Evolutionary conservation across 2,329 filamentous ascomycete species (phyloP).

Genomic region (Pseudocercospora fuligena): DNA sequence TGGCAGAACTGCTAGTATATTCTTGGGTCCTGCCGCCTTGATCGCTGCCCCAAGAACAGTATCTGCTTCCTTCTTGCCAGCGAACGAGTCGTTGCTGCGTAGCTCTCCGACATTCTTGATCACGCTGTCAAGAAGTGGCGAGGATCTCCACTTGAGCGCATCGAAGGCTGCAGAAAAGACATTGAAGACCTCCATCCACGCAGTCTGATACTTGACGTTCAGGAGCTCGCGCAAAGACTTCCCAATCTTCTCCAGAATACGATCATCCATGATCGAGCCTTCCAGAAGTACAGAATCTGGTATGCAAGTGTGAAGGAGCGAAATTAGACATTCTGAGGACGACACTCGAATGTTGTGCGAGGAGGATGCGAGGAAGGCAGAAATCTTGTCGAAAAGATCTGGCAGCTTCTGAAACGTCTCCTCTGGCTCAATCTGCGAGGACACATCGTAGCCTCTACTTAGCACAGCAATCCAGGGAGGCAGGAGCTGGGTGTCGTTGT

Average conservation of each 20-base stretch:
- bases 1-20: conserved; percentile 80
- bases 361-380: conserved; percentile 80
- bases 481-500: conserved; percentile 91
- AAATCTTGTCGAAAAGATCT: conserved; percentile 78
- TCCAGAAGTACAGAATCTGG: conserved; percentile 82
- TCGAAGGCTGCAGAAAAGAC: conserved; percentile 88
- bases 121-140: conserved; percentile 76
- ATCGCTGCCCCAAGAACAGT: conserved; percentile 86
- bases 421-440: conserved; percentile 82
- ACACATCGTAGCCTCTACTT: conserved; percentile 91
- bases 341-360: conserved; percentile 94
- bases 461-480: conserved; percentile 97
- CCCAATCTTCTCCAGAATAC: conserved; percentile 80
- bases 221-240: conserved; percentile 75
- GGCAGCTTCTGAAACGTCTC: conserved; percentile 92
- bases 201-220: conserved; percentile 88
- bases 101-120: conserved; percentile 84
- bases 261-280: conserved; percentile 91
- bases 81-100: conserved; percentile 83
- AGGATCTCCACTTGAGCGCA: conserved; percentile 79
- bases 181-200: conserved; percentile 93
- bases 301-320: conserved; percentile 88
- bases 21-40: conserved; percentile 85
- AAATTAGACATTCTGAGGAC: conserved; percentile 91
- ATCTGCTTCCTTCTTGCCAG: conserved; percentile 93